A percentile compares a stretch with the other conserved stretches of the same genome.
Conservation (phyloP, 1,284 basidiomycete species). For the Sphaerobolus stellatus region DNA sequence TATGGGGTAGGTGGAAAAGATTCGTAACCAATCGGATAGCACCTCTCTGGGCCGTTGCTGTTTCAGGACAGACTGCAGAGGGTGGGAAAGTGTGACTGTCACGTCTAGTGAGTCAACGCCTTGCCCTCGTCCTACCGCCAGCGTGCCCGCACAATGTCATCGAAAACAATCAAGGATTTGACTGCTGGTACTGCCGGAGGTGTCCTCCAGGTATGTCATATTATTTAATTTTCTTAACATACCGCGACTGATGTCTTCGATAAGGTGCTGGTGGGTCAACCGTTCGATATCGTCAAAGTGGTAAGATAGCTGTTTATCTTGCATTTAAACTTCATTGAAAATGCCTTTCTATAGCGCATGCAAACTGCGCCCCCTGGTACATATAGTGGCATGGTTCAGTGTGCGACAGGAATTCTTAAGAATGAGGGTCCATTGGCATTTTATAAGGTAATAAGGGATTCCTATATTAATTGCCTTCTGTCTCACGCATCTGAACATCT, state of each 20-base stretch:
- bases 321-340: slow-evolving; percentile 13
- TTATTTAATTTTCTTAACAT: slow-evolving; percentile 8
- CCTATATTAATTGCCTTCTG: slow-evolving; percentile 11
- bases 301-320: slow-evolving; percentile 45
- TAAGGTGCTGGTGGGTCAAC: slow-evolving; percentile 88
- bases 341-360: slow-evolving; percentile 59
- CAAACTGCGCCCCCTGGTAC: slow-evolving; percentile 93
- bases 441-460: slow-evolving; percentile 72
- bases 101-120: too few species aligned
- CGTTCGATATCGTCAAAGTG: slow-evolving; percentile 97
- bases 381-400: slow-evolving; percentile 86
- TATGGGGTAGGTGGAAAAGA: too few species aligned
- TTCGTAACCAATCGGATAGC: too few species aligned
- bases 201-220: slow-evolving; percentile 71
- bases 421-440: slow-evolving; percentile 93
- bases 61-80: too few species aligned
- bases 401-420: slow-evolving; percentile 83
- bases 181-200: slow-evolving; percentile 86
- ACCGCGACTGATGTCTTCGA: slow-evolving; percentile 13
- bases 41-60: too few species aligned
- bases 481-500: not conserved
- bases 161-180: slow-evolving; percentile 70
- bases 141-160: slow-evolving; percentile 36
- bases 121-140: not conserved
- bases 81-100: too few species aligned